Percentiles rank a stretch among this genome's conserved stretches.
Evolutionary conservation across 2,329 filamentous ascomycete species (phyloP).

Genomic region (Trichophyton schoenleinii): DNA sequence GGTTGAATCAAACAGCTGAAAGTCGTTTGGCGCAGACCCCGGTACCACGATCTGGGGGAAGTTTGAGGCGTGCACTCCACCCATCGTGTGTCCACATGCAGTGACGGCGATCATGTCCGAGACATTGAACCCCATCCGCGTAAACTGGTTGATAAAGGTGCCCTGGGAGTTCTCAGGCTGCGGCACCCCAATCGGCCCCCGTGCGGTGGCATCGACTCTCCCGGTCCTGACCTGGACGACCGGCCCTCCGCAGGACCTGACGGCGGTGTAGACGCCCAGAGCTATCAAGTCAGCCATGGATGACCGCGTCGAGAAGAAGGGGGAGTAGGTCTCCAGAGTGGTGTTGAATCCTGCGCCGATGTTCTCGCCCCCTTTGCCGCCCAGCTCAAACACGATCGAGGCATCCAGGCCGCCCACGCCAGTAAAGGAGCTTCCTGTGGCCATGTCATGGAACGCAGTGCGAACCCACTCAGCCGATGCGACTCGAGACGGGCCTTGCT

Average conservation of each 20-base stretch:
- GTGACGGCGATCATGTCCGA: conserved; percentile 10
- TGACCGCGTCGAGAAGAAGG: conserved; percentile 9
- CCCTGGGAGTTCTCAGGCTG: conserved; percentile 9
- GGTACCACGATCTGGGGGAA: conserved; percentile 9
- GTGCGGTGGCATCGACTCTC: conserved; percentile 8
- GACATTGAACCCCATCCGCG: conserved; percentile 8
- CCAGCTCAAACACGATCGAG: conserved; percentile 10
- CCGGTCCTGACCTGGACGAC: conserved; percentile 8
- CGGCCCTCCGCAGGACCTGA: conserved; percentile 12
- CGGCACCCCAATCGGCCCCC: conserved; percentile 10
- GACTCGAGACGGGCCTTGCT: conserved; percentile 7
- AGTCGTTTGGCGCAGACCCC: conserved; percentile 7
- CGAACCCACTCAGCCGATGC: conserved; percentile 11
- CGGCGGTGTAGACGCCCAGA: conserved; percentile 9
- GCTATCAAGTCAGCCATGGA: conserved; percentile 12
- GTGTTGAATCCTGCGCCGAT: conserved; percentile 9
- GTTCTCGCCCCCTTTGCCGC: conserved; percentile 12
- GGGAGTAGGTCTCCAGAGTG: conserved; percentile 7
- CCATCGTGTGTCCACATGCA: conserved; percentile 11
- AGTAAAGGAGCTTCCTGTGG: conserved; percentile 9
- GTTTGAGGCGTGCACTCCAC: conserved; percentile 9
- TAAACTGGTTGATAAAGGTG: conserved; percentile 12
- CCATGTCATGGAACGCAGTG: conserved; percentile 11
- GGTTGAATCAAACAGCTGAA: conserved; percentile 7
- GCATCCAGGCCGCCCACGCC: conserved; percentile 11